These are phyloP conservation scores for Pelargonium nanum DNA, from an alignment of 345 rosid genomes.

Conservation along the genomic window DNA sequence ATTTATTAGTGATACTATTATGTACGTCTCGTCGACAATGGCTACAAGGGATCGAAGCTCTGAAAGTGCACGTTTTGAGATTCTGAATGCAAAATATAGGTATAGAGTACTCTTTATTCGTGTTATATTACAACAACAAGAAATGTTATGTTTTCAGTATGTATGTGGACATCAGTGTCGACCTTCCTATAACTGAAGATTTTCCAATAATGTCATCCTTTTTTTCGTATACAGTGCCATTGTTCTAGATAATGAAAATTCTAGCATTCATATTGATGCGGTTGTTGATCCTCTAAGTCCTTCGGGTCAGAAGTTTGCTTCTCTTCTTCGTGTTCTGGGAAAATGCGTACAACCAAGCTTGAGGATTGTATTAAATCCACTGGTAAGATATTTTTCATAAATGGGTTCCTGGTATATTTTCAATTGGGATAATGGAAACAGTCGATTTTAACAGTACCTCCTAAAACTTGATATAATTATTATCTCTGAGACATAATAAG, in stretches of 20 bases:
- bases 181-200: slow-evolving; percentile 1
- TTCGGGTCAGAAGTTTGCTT: slow-evolving; percentile 79
- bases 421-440: no score
- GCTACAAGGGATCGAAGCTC: slow-evolving; percentile 83
- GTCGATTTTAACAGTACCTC: no score
- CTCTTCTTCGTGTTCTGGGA: slow-evolving; percentile 65
- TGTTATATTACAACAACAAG: background rate
- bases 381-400: slow-evolving; percentile 47
- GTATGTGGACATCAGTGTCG: no score
- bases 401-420: background rate
- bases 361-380: slow-evolving; percentile 84
- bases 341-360: slow-evolving; percentile 81
- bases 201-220: background rate
- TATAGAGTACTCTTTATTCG: slow-evolving; percentile 13
- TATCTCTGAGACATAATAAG: no score
- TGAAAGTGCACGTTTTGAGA: slow-evolving; percentile 91
- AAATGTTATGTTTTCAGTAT: background rate
- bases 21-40: slow-evolving; percentile 86
- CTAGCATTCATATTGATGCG: slow-evolving; percentile 84
- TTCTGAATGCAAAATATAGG: slow-evolving; percentile 76
- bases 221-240: slow-evolving; percentile 58
- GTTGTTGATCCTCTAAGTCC: slow-evolving; percentile 94
- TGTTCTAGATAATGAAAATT: slow-evolving; percentile 55
- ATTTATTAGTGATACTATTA: slow-evolving; percentile 70
- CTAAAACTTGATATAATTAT: no score